Evolutionary conservation across 805 yeast genomes (phyloP).

Genomic region (Ogataea thermomethanolica): DNA sequence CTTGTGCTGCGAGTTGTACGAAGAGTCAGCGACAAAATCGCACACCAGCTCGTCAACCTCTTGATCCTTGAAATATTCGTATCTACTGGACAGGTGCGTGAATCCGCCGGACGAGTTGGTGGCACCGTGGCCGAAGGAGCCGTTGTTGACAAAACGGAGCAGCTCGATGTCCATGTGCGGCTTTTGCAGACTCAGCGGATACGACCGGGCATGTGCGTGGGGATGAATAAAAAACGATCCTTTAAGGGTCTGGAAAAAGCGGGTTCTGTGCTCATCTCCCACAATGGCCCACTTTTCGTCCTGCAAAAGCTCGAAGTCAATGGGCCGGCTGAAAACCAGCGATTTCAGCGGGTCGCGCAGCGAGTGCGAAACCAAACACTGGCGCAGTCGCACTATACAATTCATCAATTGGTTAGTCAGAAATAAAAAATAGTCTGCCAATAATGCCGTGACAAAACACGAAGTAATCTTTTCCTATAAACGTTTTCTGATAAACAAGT

Average conservation of each 20-base stretch:
- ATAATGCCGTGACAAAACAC: background rate
- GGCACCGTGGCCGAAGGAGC: conserved; percentile 34
- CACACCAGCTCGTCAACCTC: conserved; percentile 72
- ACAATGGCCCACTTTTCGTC: conserved; percentile 51
- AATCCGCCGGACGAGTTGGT: conserved; percentile 40
- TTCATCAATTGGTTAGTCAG: background rate
- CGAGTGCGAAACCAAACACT: conserved; percentile 1
- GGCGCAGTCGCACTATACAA: conserved; percentile 2
- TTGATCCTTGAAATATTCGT: conserved; percentile 76
- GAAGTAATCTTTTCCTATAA: background rate
- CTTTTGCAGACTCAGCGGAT: conserved; percentile 51
- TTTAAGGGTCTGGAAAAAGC: conserved; percentile 53
- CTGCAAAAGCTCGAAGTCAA: conserved; percentile 37
- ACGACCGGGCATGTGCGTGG: conserved; percentile 43
- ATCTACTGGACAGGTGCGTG: conserved; percentile 84
- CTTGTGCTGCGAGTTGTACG: conserved; percentile 40
- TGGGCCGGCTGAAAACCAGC: conserved; percentile 38
- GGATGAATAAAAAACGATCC: conserved; percentile 54
- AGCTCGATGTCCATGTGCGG: conserved; percentile 38
- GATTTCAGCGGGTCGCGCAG: background rate
- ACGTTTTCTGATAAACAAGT: conserved; percentile 10
- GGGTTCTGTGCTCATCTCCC: conserved; percentile 50
- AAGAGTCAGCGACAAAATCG: conserved; percentile 55
- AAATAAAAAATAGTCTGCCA: conserved; percentile 3
- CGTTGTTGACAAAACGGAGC: conserved; percentile 36